Conservation (phyloP, 495 filamentous ascomycete species). For the Aspergillus saccharolyticus region DNA sequence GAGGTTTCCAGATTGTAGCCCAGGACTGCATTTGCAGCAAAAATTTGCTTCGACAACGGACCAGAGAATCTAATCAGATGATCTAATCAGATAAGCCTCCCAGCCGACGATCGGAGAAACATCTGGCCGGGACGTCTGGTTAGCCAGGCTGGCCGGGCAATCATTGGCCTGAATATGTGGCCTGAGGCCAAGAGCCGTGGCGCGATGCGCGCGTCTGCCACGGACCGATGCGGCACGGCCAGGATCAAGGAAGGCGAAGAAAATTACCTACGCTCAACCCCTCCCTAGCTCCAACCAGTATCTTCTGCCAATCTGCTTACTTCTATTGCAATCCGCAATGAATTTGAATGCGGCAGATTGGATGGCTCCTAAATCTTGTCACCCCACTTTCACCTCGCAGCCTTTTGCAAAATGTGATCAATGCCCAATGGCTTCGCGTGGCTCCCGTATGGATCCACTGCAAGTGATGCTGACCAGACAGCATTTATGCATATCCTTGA, state of each 20-base stretch:
- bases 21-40: no score
- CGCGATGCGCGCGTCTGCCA: background rate
- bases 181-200: constrained; percentile 5
- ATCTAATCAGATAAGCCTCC: constrained; percentile 21
- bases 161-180: background rate
- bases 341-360: constrained; percentile 4
- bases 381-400: constrained; percentile 8
- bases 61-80: constrained; percentile 23
- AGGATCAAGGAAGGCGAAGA: background rate
- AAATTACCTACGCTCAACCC: background rate
- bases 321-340: background rate
- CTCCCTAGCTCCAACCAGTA: background rate
- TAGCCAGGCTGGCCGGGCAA: background rate
- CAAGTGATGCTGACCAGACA: constrained; percentile 18
- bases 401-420: background rate
- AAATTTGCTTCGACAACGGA: no score
- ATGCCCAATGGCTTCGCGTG: constrained; percentile 14
- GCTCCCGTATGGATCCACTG: constrained; percentile 10
- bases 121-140: background rate
- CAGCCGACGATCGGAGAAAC: constrained; percentile 20
- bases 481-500: constrained; percentile 4
- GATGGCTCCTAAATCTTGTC: background rate
- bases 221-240: background rate
- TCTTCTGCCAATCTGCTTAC: constrained; percentile 8
- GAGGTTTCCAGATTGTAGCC: no score